Evolutionary conservation across 2,329 filamentous ascomycete species (phyloP).

Genomic region (Alternaria burnsii): DNA sequence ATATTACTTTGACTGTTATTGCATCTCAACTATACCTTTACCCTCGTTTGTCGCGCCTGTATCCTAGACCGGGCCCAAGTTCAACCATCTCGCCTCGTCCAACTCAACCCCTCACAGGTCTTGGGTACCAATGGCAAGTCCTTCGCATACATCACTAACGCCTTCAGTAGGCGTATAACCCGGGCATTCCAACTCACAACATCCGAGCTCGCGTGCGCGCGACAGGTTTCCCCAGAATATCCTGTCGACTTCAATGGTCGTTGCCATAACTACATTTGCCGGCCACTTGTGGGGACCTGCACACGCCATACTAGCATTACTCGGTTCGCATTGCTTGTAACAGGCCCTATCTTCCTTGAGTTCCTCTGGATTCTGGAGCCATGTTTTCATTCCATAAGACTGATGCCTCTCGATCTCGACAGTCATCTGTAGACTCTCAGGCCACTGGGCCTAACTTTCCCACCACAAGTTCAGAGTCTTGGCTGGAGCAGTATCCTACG

Average conservation of each 20-base stretch:
- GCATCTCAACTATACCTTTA: constrained; percentile 31
- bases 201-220: constrained; percentile 35
- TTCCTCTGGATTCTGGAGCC: constrained; percentile 23
- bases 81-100: constrained; percentile 19
- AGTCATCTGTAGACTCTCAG: constrained; percentile 46
- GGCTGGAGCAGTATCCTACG: constrained; percentile 37
- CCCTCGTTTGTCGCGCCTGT: constrained; percentile 14
- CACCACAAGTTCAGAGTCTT: constrained; percentile 35
- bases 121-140: constrained; percentile 27
- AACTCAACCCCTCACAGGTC: constrained; percentile 17
- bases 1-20: constrained; percentile 39
- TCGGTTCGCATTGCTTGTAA: constrained; percentile 31
- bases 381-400: constrained; percentile 52
- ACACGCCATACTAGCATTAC: constrained; percentile 32
- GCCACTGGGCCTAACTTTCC: constrained; percentile 31
- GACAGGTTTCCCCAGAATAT: constrained; percentile 36
- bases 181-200: constrained; percentile 16
- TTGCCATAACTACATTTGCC: constrained; percentile 26
- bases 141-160: constrained; percentile 17
- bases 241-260: constrained; percentile 39
- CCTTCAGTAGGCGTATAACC: constrained; percentile 10
- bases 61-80: constrained; percentile 10
- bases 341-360: constrained; percentile 15
- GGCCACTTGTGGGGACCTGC: constrained; percentile 40
- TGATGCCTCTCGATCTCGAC: constrained; percentile 42